Evolutionary conservation across 2,329 filamentous ascomycete genomes (phyloP).

Genomic region (Cercospora sojina): DNA sequence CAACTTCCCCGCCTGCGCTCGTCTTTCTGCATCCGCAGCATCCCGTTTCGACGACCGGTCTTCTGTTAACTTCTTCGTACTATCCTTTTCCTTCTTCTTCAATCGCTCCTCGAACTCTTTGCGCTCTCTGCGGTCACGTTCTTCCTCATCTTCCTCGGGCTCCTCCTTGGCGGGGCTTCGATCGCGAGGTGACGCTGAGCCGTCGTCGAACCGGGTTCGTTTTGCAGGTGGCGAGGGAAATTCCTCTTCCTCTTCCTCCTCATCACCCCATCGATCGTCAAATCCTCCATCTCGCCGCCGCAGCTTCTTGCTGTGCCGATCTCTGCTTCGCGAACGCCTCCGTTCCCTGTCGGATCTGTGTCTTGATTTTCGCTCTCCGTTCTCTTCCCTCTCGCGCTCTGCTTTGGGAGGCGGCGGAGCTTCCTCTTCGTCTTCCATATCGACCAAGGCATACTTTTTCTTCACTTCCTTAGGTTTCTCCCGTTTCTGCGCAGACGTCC

Average conservation of each 20-base stretch:
- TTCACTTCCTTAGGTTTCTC: slow-evolving; percentile 38
- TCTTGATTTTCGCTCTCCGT: slow-evolving; percentile 40
- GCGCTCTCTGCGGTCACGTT: slow-evolving; percentile 70
- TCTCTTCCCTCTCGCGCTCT: slow-evolving; percentile 26
- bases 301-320: slow-evolving; percentile 51
- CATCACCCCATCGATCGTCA: slow-evolving; percentile 78
- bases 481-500: slow-evolving; percentile 18
- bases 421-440: slow-evolving; percentile 53
- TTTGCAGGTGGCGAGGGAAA: slow-evolving; percentile 71
- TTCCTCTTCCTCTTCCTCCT: slow-evolving; percentile 53
- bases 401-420: slow-evolving; percentile 25
- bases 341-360: slow-evolving; percentile 41
- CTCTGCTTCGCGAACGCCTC: slow-evolving; percentile 36
- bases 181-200: slow-evolving; percentile 34
- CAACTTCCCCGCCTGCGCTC: slow-evolving; percentile 62
- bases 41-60: slow-evolving; percentile 50
- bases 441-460: slow-evolving; percentile 55
- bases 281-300: slow-evolving; percentile 58
- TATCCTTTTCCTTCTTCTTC: slow-evolving; percentile 67
- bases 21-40: slow-evolving; percentile 55
- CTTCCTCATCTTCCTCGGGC: slow-evolving; percentile 38
- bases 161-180: slow-evolving; percentile 26
- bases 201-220: slow-evolving; percentile 66
- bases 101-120: slow-evolving; percentile 78
- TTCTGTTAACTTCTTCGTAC: slow-evolving; percentile 67